These are phyloP conservation scores for Aspergillus sclerotioniger DNA, from an alignment of 495 filamentous ascomycete genomes.

Conservation along the genomic window DNA sequence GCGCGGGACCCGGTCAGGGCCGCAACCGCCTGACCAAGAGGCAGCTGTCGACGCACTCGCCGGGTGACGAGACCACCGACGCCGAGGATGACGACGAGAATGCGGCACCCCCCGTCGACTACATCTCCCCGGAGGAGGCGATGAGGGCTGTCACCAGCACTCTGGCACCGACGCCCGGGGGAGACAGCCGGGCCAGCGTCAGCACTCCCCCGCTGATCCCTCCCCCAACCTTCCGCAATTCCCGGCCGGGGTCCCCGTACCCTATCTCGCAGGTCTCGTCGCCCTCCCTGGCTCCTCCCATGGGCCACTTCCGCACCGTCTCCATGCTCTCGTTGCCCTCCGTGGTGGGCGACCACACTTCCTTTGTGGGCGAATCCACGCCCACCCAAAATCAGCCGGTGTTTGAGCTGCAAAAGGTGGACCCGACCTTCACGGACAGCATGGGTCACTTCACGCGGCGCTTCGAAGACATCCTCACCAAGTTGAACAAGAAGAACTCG, in stretches of 20 bases:
- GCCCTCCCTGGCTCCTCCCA: slow-evolving; percentile 1
- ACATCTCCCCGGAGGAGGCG: slow-evolving; percentile 23
- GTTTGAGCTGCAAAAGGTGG: slow-evolving; percentile 61
- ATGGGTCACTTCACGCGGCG: slow-evolving; percentile 54
- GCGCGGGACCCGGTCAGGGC: slow-evolving; percentile 28
- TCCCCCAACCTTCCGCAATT: slow-evolving; percentile 10
- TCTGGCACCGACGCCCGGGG: slow-evolving; percentile 15
- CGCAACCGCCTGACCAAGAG: slow-evolving; percentile 17
- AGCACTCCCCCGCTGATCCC: slow-evolving; percentile 4
- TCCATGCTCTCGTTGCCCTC: slow-evolving; percentile 22
- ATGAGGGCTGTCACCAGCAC: slow-evolving; percentile 20
- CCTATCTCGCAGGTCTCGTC: slow-evolving; percentile 17
- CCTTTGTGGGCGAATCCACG: neutral
- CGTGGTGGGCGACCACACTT: slow-evolving; percentile 16
- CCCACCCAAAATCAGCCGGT: slow-evolving; percentile 1
- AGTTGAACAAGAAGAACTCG: slow-evolving; percentile 52
- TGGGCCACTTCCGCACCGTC: slow-evolving; percentile 10
- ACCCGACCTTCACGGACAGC: slow-evolving; percentile 67
- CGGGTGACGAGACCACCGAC: neutral
- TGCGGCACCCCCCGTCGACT: slow-evolving; percentile 15
- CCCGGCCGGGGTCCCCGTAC: slow-evolving; percentile 11
- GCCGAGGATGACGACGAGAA: neutral
- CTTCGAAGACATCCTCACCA: slow-evolving; percentile 53
- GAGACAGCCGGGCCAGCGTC: neutral
- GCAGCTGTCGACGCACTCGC: no score